Percentiles rank a stretch among this genome's conserved stretches.
Conservation (phyloP, 1,139 yeast genomes). For the Debaryomyces nepalensis region DNA sequence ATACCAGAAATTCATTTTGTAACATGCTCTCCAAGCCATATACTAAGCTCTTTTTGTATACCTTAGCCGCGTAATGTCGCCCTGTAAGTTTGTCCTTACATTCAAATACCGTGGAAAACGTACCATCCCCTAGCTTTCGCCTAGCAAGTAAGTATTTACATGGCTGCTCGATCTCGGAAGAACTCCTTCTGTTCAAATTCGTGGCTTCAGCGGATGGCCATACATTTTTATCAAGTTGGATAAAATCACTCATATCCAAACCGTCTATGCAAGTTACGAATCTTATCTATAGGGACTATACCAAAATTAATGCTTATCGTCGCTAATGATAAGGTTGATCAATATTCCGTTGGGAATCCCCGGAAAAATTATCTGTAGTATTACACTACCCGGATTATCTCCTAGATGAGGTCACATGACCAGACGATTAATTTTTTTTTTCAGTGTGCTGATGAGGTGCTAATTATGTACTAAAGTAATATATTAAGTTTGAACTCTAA, state of each 20-base stretch:
- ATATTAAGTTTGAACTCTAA: not conserved
- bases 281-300: too few species aligned
- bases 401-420: constrained; percentile 10
- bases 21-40: constrained; percentile 44
- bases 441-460: constrained; percentile 13
- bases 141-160: constrained; percentile 41
- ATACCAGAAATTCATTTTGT: constrained; percentile 59
- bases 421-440: constrained; percentile 9
- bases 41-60: constrained; percentile 37
- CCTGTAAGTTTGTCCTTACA: constrained; percentile 40
- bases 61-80: constrained; percentile 44
- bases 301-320: too few species aligned
- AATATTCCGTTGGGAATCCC: constrained; percentile 5
- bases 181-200: constrained; percentile 10
- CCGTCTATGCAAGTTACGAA: too few species aligned
- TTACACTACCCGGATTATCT: constrained; percentile 9
- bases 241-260: too few species aligned
- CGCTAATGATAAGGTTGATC: not conserved
- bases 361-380: constrained; percentile 7
- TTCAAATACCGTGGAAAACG: constrained; percentile 44
- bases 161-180: constrained; percentile 20
- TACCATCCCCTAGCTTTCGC: constrained; percentile 41
- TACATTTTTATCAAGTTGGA: constrained; percentile 5
- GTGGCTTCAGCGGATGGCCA: constrained; percentile 28
- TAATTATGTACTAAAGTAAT: not conserved